Evolutionary conservation across 257 asterid species (phyloP).

Genomic region (Solanum acaule): DNA sequence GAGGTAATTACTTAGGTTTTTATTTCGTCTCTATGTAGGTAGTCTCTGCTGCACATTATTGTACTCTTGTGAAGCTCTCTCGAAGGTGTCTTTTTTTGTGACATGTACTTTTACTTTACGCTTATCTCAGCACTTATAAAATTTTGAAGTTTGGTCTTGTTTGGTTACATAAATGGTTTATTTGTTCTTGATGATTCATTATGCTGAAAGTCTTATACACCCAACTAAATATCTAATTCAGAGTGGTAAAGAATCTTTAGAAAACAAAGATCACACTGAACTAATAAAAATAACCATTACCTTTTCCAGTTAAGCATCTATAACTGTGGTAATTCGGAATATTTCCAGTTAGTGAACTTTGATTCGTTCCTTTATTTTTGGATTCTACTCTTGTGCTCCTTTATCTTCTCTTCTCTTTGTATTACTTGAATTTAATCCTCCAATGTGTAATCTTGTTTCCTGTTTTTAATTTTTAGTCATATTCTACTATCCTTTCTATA

Average conservation of each 20-base stretch:
- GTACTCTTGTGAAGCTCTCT: neutral
- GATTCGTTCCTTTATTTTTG: neutral
- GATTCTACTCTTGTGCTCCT: neutral
- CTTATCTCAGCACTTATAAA: neutral
- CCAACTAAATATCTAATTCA: neutral
- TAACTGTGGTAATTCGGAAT: neutral
- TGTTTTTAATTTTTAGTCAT: neutral
- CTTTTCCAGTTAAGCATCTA: neutral
- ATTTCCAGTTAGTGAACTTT: neutral
- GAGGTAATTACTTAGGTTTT: neutral
- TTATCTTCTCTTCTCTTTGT: neutral
- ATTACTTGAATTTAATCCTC: neutral
- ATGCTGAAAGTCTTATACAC: neutral
- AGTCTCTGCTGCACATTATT: neutral
- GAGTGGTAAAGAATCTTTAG: neutral
- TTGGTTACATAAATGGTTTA: neutral
- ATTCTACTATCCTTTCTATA: neutral
- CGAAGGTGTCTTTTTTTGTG: neutral
- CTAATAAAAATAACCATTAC: neutral
- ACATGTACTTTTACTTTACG: neutral
- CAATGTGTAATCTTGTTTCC: neutral
- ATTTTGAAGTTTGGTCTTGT: neutral
- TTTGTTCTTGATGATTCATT: neutral
- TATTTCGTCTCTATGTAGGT: neutral
- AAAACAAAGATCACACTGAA: neutral